Percentiles rank a stretch among this genome's conserved stretches.
These are phyloP conservation scores for Fusarium circinatum DNA, from an alignment of 2,329 filamentous ascomycete species.

Conservation along the genomic window DNA sequence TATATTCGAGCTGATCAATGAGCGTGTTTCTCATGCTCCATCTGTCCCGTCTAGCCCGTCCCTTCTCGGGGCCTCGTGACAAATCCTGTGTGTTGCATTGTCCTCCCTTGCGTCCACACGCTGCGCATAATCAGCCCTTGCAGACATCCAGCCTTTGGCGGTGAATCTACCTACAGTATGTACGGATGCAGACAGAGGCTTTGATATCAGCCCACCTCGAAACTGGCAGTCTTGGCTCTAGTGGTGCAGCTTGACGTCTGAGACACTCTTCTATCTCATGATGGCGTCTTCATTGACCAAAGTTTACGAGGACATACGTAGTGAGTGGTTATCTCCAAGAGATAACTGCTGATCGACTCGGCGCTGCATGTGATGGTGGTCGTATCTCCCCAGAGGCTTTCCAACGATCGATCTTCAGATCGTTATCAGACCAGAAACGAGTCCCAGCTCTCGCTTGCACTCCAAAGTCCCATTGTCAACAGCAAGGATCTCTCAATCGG, in stretches of 20 bases:
- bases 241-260: conserved; percentile 13
- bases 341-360: not conserved
- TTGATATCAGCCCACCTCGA: conserved; percentile 29
- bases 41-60: not conserved
- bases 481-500: conserved; percentile 38
- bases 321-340: not conserved
- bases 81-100: conserved; percentile 20
- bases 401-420: conserved; percentile 25
- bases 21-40: not conserved
- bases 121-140: conserved; percentile 24
- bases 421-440: conserved; percentile 36
- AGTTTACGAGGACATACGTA: not conserved
- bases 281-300: not conserved
- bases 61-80: conserved; percentile 24
- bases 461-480: conserved; percentile 32
- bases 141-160: conserved; percentile 32
- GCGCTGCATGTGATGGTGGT: conserved; percentile 29
- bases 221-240: conserved; percentile 20
- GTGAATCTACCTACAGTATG: conserved; percentile 36
- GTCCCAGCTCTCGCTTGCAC: conserved; percentile 35
- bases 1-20: not conserved
- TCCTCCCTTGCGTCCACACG: conserved; percentile 38
- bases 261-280: conserved; percentile 25
- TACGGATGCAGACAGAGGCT: conserved; percentile 6
- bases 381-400: conserved; percentile 18